phyloP scores from a whole-genome alignment of 345 rosid genomes.

The Eutrema japonicum region DNA sequence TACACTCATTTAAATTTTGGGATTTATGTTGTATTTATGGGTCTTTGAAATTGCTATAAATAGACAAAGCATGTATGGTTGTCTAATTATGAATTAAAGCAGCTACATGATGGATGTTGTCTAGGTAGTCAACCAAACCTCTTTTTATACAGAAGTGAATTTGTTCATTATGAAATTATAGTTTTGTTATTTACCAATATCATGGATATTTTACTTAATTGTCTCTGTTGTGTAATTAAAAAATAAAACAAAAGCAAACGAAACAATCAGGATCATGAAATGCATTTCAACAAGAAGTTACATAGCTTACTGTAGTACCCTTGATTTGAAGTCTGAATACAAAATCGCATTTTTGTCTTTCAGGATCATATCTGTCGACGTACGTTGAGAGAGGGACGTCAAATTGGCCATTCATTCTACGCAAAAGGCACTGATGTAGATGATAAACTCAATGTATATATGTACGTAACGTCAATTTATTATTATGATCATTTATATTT shows the following conservation, averaged over 20 bases:
- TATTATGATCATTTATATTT: neutral
- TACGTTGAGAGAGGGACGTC: conserved; percentile 35
- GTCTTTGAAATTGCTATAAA: conserved; percentile 1
- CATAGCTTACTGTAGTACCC: conserved; percentile 8
- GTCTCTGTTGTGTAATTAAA: neutral
- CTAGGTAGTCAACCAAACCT: conserved; percentile 6
- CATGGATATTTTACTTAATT: neutral
- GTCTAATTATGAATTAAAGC: neutral
- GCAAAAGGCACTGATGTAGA: conserved; percentile 31
- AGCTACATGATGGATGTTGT: conserved; percentile 1
- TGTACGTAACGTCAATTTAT: neutral
- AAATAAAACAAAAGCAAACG: neutral
- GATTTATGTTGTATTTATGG: neutral
- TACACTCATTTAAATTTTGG: neutral
- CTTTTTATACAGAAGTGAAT: neutral
- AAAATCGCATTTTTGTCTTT: conserved; percentile 32
- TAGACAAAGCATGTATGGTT: conserved; percentile 24
- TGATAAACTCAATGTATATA: neutral
- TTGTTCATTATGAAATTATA: neutral
- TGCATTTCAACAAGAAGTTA: conserved; percentile 2
- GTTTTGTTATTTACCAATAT: neutral
- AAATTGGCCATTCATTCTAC: conserved; percentile 39
- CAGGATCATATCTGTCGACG: conserved; percentile 35
- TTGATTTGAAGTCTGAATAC: conserved; percentile 41
- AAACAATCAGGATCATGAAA: conserved; percentile 23